Evolutionary conservation across 2,329 filamentous ascomycete genomes (phyloP).

Genomic region (Sclerotinia borealis): DNA sequence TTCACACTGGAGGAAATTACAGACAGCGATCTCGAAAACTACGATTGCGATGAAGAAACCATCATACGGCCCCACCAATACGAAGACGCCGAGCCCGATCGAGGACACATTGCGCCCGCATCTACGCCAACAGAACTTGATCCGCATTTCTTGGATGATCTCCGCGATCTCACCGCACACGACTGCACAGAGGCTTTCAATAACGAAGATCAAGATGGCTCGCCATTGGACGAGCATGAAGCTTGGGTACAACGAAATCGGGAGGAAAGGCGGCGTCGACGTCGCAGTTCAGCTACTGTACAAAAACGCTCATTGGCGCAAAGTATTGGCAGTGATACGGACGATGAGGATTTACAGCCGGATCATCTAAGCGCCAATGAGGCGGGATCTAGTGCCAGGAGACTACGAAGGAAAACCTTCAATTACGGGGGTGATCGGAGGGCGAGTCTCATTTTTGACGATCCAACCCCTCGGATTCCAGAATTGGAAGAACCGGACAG

Average conservation of each 20-base stretch:
- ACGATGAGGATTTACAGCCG: constrained; percentile 32
- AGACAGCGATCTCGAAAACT: constrained; percentile 27
- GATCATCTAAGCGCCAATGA: constrained; percentile 30
- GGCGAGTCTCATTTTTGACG: constrained; percentile 31
- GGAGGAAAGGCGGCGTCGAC: constrained; percentile 26
- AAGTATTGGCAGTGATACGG: constrained; percentile 33
- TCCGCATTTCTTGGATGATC: constrained; percentile 15
- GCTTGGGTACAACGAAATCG: constrained; percentile 22
- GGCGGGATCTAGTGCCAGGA: constrained; percentile 29
- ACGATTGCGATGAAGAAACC: constrained; percentile 26
- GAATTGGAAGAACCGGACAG: constrained; percentile 32
- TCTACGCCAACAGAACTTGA: constrained; percentile 21
- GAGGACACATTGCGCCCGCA: constrained; percentile 19
- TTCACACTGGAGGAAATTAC: constrained; percentile 32
- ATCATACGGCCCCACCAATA: constrained; percentile 31
- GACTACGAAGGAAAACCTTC: constrained; percentile 27
- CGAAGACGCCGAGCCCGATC: constrained; percentile 31
- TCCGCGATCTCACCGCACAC: constrained; percentile 24
- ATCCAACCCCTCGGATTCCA: constrained; percentile 31
- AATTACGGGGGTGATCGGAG: constrained; percentile 22
- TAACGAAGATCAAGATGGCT: constrained; percentile 8
- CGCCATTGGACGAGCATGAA: constrained; percentile 22
- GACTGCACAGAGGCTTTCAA: background rate
- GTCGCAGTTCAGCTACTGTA: constrained; percentile 28
- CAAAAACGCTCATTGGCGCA: constrained; percentile 31